Evolutionary conservation across 78 protist genomes (phyloP), one percentile per base, ranked within the genome.

Genomic region (Planoprotostelium fungivorum): DNA sequence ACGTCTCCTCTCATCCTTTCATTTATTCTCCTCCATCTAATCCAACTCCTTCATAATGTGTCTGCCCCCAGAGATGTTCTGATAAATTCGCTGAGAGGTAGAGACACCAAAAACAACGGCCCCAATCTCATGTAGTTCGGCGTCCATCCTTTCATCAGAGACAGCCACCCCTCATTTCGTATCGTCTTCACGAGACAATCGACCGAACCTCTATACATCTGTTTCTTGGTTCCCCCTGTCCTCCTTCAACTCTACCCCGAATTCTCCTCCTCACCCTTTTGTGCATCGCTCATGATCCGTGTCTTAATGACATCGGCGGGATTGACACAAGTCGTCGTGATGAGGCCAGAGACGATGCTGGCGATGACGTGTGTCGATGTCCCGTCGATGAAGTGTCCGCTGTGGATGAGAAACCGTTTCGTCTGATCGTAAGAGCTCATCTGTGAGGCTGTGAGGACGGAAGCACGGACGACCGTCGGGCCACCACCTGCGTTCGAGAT

Each of bases 241-340:
- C 31, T 25, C 5, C 73, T 25, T 16, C 31, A 16, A 25, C 16
- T 5, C 16, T 51, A 51, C 73, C 73, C 31, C 5, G 73, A 16
- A 51, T n/a, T n/a, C n/a, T n/a, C n/a, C n/a, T 16, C 73, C 73
- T 51, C 73, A 51, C 73, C 73, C 73, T 16, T 51, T 51, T 51
- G 73, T 16, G 16, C 16, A 51, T 35, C 87, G 37, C 63, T 36
- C 87, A 85, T 85, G 37, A 85, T 85, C 16, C 87, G 5, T 16
- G 87, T 85, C 16, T 85, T 85, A 16, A 85, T 85, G 37, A 85
- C 87, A 16, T 85, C 87, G 16, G 87, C 87, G 16, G 87, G 87
- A 16, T 35, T 37, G 29, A 36, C 36, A 37, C 36, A 35, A 37
- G 87, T 85, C 5, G 35, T 25, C 5, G 87, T 85, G 16, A 85